phyloP scores from a whole-genome alignment of 306 rosid genomes.

The Gastrolobium bilobum region DNA sequence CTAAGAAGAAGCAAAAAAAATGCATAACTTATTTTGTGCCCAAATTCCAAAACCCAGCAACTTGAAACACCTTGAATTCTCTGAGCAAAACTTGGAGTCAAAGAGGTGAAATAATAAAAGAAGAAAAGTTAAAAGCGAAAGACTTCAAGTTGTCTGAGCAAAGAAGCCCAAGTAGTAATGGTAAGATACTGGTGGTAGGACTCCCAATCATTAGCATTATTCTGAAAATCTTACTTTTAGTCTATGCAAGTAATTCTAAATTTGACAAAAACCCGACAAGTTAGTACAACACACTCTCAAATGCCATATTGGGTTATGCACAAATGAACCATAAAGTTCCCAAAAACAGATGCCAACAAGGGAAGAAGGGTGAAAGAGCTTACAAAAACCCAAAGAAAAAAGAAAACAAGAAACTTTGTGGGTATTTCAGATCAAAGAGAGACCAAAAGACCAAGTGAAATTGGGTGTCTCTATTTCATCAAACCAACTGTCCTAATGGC shows the following conservation, averaged over 20 bases:
- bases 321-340: slow-evolving; percentile 47
- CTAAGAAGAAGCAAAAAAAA: slow-evolving; percentile 15
- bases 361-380: slow-evolving; percentile 19
- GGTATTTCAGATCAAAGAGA: slow-evolving; percentile 55
- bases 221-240: slow-evolving; percentile 44
- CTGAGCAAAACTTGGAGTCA: not conserved
- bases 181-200: slow-evolving; percentile 58
- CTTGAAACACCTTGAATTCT: slow-evolving; percentile 1
- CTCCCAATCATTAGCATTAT: slow-evolving; percentile 73
- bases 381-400: not conserved
- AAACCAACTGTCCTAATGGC: slow-evolving; percentile 35
- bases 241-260: slow-evolving; percentile 33
- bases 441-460: slow-evolving; percentile 51
- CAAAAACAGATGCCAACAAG: slow-evolving; percentile 26
- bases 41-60: slow-evolving; percentile 33
- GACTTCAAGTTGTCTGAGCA: slow-evolving; percentile 78
- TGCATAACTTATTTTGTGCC: not conserved
- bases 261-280: slow-evolving; percentile 26
- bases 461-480: slow-evolving; percentile 46
- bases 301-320: slow-evolving; percentile 24
- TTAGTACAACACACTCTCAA: slow-evolving; percentile 18
- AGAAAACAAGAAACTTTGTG: slow-evolving; percentile 20
- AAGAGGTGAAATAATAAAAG: slow-evolving; percentile 17
- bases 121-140: slow-evolving; percentile 1
- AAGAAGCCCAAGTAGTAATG: slow-evolving; percentile 62